Percentiles rank a stretch among this genome's conserved stretches.
Evolutionary conservation across 2,329 filamentous ascomycete genomes (phyloP).

Genomic region (Fusarium liriodendri): DNA sequence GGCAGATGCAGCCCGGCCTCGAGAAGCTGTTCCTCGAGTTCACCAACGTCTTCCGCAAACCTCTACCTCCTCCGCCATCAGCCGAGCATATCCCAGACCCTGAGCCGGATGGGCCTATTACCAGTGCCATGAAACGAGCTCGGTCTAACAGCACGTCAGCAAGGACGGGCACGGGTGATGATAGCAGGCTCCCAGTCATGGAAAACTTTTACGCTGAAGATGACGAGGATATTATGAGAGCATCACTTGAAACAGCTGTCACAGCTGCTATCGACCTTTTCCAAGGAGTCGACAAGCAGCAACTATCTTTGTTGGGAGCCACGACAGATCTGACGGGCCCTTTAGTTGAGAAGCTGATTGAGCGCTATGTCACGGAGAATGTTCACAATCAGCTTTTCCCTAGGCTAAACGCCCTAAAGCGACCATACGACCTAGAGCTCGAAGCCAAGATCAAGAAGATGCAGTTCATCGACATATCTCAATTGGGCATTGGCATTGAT

Average conservation of each 20-base stretch:
- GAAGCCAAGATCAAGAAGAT: slow-evolving; percentile 93
- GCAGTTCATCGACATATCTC: slow-evolving; percentile 92
- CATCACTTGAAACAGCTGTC: slow-evolving; percentile 89
- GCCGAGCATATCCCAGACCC: slow-evolving; percentile 70
- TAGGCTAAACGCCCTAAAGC: slow-evolving; percentile 79
- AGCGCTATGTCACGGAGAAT: slow-evolving; percentile 93
- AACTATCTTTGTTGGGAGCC: slow-evolving; percentile 88
- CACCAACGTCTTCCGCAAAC: slow-evolving; percentile 84
- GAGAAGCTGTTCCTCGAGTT: slow-evolving; percentile 94
- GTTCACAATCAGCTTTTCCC: slow-evolving; percentile 92
- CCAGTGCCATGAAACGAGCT: slow-evolving; percentile 65
- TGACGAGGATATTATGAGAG: slow-evolving; percentile 90
- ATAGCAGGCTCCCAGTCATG: slow-evolving; percentile 59
- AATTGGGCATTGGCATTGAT: slow-evolving; percentile 89
- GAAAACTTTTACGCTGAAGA: slow-evolving; percentile 83
- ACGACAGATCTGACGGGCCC: slow-evolving; percentile 95
- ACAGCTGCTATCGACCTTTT: slow-evolving; percentile 96
- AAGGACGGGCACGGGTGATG: slow-evolving; percentile 46
- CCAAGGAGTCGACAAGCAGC: slow-evolving; percentile 94
- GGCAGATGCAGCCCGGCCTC: slow-evolving; percentile 93
- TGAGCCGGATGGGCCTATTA: slow-evolving; percentile 66
- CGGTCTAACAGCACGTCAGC: slow-evolving; percentile 62
- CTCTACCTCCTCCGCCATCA: slow-evolving; percentile 79
- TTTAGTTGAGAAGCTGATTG: slow-evolving; percentile 91
- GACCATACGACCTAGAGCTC: slow-evolving; percentile 85